Conservation (phyloP, 1,284 basidiomycete species). For the Ustilago lituana region DNA sequence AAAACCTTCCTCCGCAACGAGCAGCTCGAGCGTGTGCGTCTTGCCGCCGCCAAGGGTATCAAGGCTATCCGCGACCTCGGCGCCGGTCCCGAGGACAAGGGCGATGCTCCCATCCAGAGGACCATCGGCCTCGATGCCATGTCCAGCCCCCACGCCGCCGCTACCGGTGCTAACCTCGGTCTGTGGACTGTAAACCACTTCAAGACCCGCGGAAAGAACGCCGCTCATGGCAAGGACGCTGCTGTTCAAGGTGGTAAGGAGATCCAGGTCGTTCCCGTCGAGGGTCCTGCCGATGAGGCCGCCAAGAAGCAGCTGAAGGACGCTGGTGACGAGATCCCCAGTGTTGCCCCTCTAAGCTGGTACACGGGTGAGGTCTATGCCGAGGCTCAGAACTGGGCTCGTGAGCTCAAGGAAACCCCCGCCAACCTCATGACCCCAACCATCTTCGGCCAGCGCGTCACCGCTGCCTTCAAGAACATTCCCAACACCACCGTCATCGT, state of each 20-base stretch:
- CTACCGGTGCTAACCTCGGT: constrained; percentile 59
- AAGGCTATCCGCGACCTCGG: constrained; percentile 61
- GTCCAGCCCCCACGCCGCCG: constrained; percentile 61
- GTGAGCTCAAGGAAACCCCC: constrained; percentile 85
- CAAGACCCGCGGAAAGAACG: constrained; percentile 61
- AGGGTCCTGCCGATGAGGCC: constrained; percentile 42
- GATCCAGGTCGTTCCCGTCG: constrained; percentile 52
- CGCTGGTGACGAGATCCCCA: constrained; percentile 53
- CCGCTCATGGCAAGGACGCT: constrained; percentile 46
- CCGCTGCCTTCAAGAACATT: constrained; percentile 76
- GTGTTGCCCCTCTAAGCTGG: constrained; percentile 60
- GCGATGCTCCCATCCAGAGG: constrained; percentile 38
- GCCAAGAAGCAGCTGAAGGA: constrained; percentile 62
- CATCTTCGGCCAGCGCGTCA: constrained; percentile 78
- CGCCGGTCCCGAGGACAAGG: constrained; percentile 41
- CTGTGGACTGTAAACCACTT: constrained; percentile 65
- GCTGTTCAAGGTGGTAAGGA: constrained; percentile 61
- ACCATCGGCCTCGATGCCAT: constrained; percentile 59
- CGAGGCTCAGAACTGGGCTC: constrained; percentile 82
- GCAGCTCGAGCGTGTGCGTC: constrained; percentile 58
- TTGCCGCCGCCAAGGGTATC: constrained; percentile 63
- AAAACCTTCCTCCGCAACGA: constrained; percentile 62
- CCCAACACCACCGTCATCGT: constrained; percentile 78
- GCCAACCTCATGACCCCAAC: constrained; percentile 73
- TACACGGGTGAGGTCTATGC: constrained; percentile 72